Percentiles rank a stretch among this genome's conserved stretches.
phyloP scores from a whole-genome alignment of 2,329 filamentous ascomycete species.

The Curvularia eragrostidis region DNA sequence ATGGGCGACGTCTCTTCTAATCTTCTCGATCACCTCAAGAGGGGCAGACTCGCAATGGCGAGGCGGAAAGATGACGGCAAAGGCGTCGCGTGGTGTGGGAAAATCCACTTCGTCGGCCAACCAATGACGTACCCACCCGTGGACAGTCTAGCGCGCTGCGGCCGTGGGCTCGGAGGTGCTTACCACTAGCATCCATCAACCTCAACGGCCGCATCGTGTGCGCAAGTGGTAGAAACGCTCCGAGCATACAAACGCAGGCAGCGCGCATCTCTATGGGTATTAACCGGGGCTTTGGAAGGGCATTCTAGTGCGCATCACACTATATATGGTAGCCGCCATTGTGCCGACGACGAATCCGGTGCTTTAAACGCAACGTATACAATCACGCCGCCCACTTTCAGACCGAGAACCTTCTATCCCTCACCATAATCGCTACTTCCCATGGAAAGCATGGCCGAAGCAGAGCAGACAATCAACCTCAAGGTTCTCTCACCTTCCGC shows the following conservation, averaged over 20 bases:
- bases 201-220: constrained; percentile 9
- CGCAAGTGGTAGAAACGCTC: background rate
- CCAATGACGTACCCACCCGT: constrained; percentile 37
- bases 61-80: constrained; percentile 17
- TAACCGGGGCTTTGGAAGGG: background rate
- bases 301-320: background rate
- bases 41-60: constrained; percentile 4
- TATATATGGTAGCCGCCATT: constrained; percentile 16
- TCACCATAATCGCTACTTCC: constrained; percentile 7
- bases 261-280: background rate
- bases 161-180: constrained; percentile 22
- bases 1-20: background rate
- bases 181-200: background rate
- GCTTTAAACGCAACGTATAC: constrained; percentile 44
- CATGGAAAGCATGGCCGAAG: constrained; percentile 36
- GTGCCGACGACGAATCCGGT: constrained; percentile 23
- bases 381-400: constrained; percentile 23
- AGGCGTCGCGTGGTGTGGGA: constrained; percentile 26
- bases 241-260: background rate
- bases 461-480: constrained; percentile 40
- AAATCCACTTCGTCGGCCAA: constrained; percentile 23
- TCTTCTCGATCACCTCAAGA: background rate
- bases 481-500: constrained; percentile 50
- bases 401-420: constrained; percentile 4
- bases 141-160: constrained; percentile 23